Evolutionary conservation across 306 rosid genomes (phyloP).

Genomic region (Pyrus bretschneideri): DNA sequence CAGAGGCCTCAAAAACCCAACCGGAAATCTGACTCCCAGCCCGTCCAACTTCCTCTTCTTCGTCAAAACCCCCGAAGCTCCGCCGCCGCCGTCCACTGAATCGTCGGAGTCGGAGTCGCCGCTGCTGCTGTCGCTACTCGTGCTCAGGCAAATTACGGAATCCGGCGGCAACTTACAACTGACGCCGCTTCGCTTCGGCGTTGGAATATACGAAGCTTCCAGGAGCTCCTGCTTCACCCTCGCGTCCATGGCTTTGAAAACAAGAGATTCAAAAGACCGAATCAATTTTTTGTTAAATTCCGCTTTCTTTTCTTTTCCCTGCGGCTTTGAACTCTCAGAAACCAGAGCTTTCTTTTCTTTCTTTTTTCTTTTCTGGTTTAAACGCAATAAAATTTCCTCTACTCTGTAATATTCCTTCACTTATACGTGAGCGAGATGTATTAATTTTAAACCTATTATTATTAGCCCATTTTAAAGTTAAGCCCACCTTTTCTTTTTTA

Average conservation of each 20-base stretch:
- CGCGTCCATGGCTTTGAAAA: neutral
- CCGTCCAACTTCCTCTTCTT: constrained; percentile 37
- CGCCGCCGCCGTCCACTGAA: neutral
- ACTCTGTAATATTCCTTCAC: too few relatives aligned
- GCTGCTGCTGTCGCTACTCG: constrained; percentile 33
- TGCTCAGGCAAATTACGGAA: constrained; percentile 41
- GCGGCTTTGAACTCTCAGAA: too few relatives aligned
- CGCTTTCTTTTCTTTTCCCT: neutral
- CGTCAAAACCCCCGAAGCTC: constrained; percentile 15
- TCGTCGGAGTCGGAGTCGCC: constrained; percentile 31
- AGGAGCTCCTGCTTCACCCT: constrained; percentile 37
- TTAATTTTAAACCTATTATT: too few relatives aligned
- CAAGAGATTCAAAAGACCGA: neutral
- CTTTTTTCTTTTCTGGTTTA: neutral
- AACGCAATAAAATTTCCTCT: neutral
- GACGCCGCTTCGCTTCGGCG: neutral
- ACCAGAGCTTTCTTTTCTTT: neutral
- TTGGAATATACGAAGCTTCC: neutral
- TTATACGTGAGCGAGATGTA: too few relatives aligned
- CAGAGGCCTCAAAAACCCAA: constrained; percentile 38
- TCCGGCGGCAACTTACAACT: neutral
- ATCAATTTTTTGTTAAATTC: neutral
- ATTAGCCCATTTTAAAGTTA: too few relatives aligned
- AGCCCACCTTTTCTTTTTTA: accelerated
- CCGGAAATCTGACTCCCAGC: constrained; percentile 41